phyloP scores from a whole-genome alignment of 106 monocot species.

The Dendrobium catenatum region DNA sequence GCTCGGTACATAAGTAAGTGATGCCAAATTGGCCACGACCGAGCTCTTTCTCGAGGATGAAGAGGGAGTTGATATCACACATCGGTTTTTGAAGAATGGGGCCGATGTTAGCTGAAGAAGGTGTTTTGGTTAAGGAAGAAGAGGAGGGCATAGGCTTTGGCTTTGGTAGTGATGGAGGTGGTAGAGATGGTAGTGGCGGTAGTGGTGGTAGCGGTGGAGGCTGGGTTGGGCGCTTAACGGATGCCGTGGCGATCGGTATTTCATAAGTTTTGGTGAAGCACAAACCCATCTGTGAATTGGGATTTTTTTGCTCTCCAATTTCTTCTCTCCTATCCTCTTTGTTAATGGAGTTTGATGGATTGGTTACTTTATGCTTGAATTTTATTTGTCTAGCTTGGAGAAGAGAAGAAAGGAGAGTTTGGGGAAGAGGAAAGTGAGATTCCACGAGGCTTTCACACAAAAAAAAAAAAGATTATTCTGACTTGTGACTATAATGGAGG shows the following conservation, averaged over 20 bases:
- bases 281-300: conserved; percentile 23
- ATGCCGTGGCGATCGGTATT: conserved; percentile 37
- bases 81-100: conserved; percentile 39
- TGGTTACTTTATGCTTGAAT: conserved; percentile 1
- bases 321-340: not conserved
- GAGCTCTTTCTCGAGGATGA: conserved; percentile 45
- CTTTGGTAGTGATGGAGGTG: not conserved
- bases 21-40: conserved; percentile 63
- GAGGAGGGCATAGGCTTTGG: not conserved
- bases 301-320: not conserved
- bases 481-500: not conserved
- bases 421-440: conserved; percentile 3
- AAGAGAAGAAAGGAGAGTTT: not conserved
- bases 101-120: conserved; percentile 12
- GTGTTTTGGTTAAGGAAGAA: not conserved
- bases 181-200: not conserved
- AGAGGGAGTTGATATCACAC: conserved; percentile 34
- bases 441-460: not conserved
- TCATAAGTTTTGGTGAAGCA: conserved; percentile 52
- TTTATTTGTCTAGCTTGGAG: not conserved
- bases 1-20: conserved; percentile 57
- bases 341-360: not conserved
- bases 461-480: not conserved
- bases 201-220: conserved; percentile 11
- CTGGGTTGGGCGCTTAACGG: conserved; percentile 8